These are phyloP conservation scores for Blepharisma stoltei DNA, from an alignment of 73 alveolate species.

Conservation along the genomic window DNA sequence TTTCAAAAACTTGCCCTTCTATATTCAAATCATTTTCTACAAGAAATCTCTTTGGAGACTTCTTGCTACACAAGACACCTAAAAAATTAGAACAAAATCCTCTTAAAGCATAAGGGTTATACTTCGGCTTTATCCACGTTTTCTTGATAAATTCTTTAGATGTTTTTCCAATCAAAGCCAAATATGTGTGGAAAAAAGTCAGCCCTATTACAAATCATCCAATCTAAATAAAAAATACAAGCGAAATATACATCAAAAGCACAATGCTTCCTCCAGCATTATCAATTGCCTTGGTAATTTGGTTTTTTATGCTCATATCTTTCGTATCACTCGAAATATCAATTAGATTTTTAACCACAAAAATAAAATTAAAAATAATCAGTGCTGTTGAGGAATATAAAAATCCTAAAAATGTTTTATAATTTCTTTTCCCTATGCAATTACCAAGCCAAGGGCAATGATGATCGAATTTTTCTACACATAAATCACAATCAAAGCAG, in stretches of 20 bases:
- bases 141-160: constrained; percentile 23
- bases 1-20: too few relatives aligned
- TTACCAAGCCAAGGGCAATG: constrained; percentile 83
- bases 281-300: not conserved
- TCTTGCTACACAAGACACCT: not conserved
- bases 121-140: constrained; percentile 12
- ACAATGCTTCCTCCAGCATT: not conserved
- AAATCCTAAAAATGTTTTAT: constrained; percentile 44
- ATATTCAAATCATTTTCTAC: too few relatives aligned
- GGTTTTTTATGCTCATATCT: too few relatives aligned
- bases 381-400: not conserved
- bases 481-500: constrained; percentile 63
- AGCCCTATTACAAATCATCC: not conserved
- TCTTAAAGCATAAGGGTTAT: constrained; percentile 23
- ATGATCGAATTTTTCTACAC: constrained; percentile 72
- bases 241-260: not conserved
- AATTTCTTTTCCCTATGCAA: constrained; percentile 76
- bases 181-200: not conserved
- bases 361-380: not conserved
- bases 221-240: not conserved
- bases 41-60: not conserved
- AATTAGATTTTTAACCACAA: not conserved
- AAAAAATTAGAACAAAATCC: not conserved
- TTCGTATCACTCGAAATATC: not conserved
- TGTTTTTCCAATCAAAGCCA: not conserved